A percentile compares a stretch with the other conserved stretches of the same genome.
Evolutionary conservation across 257 asterid genomes (phyloP).

Genomic region (Sherardia arvensis): DNA sequence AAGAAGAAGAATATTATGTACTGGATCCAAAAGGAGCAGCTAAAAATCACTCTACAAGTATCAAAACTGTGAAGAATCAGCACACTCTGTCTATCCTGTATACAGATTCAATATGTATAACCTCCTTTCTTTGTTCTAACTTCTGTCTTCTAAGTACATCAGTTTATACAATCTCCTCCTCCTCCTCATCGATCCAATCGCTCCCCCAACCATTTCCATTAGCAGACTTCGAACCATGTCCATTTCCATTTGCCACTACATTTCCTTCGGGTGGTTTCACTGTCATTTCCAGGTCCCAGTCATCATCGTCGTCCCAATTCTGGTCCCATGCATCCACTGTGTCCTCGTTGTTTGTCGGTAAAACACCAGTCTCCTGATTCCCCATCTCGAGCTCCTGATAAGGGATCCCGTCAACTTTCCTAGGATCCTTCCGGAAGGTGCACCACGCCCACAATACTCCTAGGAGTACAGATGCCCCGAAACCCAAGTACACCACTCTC

Average conservation of each 20-base stretch:
- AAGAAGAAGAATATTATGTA: neutral
- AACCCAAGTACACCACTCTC: constrained; percentile 32
- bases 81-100: neutral
- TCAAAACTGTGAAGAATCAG: constrained; percentile 11
- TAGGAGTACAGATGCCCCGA: constrained; percentile 31
- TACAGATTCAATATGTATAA: no score
- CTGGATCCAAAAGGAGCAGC: neutral
- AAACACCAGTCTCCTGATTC: constrained; percentile 19
- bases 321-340: constrained; percentile 42
- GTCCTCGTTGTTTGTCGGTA: constrained; percentile 20
- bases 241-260: constrained; percentile 14
- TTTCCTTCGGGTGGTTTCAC: constrained; percentile 10
- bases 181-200: constrained; percentile 12
- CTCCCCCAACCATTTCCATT: constrained; percentile 16
- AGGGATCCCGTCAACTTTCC: constrained; percentile 36
- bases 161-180: neutral
- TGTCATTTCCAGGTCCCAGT: constrained; percentile 52
- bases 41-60: neutral
- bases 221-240: constrained; percentile 7
- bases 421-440: constrained; percentile 26
- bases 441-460: constrained; percentile 29
- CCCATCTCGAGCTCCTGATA: constrained; percentile 65
- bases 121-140: neutral
- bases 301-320: constrained; percentile 51
- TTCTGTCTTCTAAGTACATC: neutral